Evolutionary conservation across 495 filamentous ascomycete genomes (phyloP).

Genomic region (Neurospora sp.): DNA sequence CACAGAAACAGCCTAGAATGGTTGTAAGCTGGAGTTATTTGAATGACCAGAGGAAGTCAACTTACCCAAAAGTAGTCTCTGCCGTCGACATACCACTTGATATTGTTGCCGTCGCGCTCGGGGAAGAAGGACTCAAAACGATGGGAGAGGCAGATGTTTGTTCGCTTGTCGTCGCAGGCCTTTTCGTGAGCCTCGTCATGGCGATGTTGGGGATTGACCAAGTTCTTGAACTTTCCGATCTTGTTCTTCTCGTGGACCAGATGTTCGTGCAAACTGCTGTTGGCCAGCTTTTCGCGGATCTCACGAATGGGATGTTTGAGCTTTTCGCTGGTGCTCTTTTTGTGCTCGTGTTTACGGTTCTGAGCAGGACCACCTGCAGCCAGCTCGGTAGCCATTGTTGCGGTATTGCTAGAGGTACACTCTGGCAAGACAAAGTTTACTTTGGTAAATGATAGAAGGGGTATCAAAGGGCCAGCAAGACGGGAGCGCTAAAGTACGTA

Average conservation of each 20-base stretch:
- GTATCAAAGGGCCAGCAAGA: background rate
- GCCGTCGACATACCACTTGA: slow-evolving; percentile 97
- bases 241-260: slow-evolving; percentile 42
- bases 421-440: background rate
- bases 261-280: slow-evolving; percentile 19
- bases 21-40: background rate
- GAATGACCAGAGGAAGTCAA: background rate
- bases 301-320: slow-evolving; percentile 30
- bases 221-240: slow-evolving; percentile 45
- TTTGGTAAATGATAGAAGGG: background rate
- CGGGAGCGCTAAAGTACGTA: background rate
- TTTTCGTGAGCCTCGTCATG: slow-evolving; percentile 93
- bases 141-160: slow-evolving; percentile 58
- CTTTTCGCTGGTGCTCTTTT: slow-evolving; percentile 15
- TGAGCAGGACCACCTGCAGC: background rate
- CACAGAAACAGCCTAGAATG: slow-evolving; percentile 57
- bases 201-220: slow-evolving; percentile 81
- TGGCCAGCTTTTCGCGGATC: slow-evolving; percentile 38
- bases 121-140: slow-evolving; percentile 86
- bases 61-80: slow-evolving; percentile 80
- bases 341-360: slow-evolving; percentile 9
- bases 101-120: slow-evolving; percentile 67
- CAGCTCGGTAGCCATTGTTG: background rate
- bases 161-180: slow-evolving; percentile 69
- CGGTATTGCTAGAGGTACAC: background rate